These are phyloP conservation scores for Globisporangium polare DNA, from an alignment of 352 stramenopile species.

Conservation along the genomic window DNA sequence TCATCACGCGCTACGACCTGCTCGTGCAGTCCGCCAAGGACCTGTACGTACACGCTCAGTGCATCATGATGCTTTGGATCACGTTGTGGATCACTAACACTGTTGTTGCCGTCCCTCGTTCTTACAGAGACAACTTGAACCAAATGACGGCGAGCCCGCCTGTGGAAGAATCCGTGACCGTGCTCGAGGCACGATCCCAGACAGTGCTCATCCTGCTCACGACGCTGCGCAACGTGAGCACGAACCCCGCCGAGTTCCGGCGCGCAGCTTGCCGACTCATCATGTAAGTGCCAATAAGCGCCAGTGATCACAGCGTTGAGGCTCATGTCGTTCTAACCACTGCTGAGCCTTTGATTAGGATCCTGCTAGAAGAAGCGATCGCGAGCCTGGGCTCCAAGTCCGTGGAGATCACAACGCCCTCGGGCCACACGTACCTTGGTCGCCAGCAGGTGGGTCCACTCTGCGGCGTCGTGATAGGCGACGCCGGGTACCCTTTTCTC, in stretches of 20 bases:
- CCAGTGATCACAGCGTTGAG: background rate
- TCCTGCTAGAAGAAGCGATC: constrained; percentile 56
- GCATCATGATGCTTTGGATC: background rate
- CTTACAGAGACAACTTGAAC: constrained; percentile 28
- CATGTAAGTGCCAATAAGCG: constrained; percentile 20
- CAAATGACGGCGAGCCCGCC: constrained; percentile 6
- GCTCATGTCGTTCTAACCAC: background rate
- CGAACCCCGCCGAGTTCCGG: constrained; percentile 26
- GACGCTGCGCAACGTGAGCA: constrained; percentile 35
- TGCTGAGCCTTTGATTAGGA: constrained; percentile 18
- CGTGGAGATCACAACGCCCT: constrained; percentile 31
- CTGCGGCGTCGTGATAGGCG: constrained; percentile 39
- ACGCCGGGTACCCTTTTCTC: constrained; percentile 41
- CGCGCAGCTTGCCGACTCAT: constrained; percentile 40
- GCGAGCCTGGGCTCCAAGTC: constrained; percentile 24
- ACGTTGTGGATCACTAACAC: constrained; percentile 19
- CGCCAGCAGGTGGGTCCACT: constrained; percentile 19
- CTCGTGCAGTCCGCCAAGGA: constrained; percentile 50
- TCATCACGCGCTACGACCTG: constrained; percentile 63
- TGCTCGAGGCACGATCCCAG: constrained; percentile 39
- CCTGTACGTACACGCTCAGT: too few species aligned
- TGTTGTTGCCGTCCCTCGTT: background rate
- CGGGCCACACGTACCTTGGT: constrained; percentile 29
- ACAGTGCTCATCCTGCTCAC: constrained; percentile 46
- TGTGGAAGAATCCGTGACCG: constrained; percentile 24